Evolutionary conservation across 768 basidiomycete genomes (phyloP), one percentile per base, ranked within the genome.

Genomic region (Amanita molliuscula): DNA sequence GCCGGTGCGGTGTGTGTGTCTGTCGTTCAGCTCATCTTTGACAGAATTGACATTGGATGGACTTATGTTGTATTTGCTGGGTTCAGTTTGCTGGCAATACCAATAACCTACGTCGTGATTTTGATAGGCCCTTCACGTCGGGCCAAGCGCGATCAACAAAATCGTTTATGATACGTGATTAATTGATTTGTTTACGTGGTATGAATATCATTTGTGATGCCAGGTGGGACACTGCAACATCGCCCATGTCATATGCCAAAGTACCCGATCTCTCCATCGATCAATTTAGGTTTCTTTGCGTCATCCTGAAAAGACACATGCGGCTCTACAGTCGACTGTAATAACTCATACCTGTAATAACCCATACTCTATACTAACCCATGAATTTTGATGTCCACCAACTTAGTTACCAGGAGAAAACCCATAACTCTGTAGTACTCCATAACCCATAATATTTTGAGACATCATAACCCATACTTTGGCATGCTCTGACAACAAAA

Each of bases 41-140:
- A 70, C n/a, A 74, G 69, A 2, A 65, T 88, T 16, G 78, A 78
- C 10, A 56, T 72, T 4, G 84, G 84, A 5, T 88, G 82, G 82
- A 78, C 84, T 3, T 88, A 83, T 56, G 67, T 79, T 23, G 61
- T 86, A 9, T 67, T 85, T n/a, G 73, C 69, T 3, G 74, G 73
- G 3, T 57, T 84, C 28, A 66, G 71, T 47, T 51, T 77, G 7
- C 55, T 75, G 0, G 65, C 69, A 18, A 54, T 69, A 3, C 83
- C 84, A 0, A 60, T 79, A 45, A 60, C 78, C 35, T 79, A 68
- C 57, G 52, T 82, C 18, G 66, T 72, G 21, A 65, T 81, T 16
- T 61, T 61, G 50, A 65, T 78, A 41, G 85, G 83, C 5, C 82
- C 84, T 11, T 59, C 57, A n/a, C 83, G 68, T 66, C 70, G 81